Base-by-base conservation (phyloP, 306 rosid species). In the Aeschynomene evenia region DNA sequence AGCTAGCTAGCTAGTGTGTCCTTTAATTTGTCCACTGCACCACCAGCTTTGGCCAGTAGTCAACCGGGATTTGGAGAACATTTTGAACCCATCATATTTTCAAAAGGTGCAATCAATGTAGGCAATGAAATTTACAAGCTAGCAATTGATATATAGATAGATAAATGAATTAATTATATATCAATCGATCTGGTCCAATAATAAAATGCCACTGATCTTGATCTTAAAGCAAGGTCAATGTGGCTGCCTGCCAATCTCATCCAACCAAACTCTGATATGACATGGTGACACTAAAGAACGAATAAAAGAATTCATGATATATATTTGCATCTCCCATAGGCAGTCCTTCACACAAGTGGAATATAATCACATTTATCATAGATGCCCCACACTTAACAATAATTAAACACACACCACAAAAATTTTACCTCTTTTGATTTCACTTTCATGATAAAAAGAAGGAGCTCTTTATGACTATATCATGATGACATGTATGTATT, bases 201-300 rank as follows among this genome's bases (percentile, higher is more conserved):
- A 31, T 45, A 21, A 22, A 34, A 26, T 60, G 12, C 45, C 13
- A 36, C 33, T 62, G n/a, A n/a, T n/a, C 36, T 42, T 42, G 46
- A 48, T n/a, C n/a, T n/a, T n/a, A n/a, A n/a, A n/a, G n/a, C n/a
- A n/a, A 37, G 19, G 31, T 26, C 56, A 4, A 8, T 45, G 59
- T 18, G 58, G 24, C 42, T 51, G 16, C 9, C 52, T 23, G 0
- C 20, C 52, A 70, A 73, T 71, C 72, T 70, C 62, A 66, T 74
- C 71, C 81, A 59, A 75, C 80, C 82, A 68, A 63, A 73, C 14
- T 46, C 55, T 67, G 80, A 80, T 66, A 58, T 21, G 69, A 82
- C 87, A 73, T 40, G 79, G 79, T 80, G 91, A 82, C 66, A 52
- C 55, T 46, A 66, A 81, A 79, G 42, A 63, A 4, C n/a, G n/a